phyloP scores from a whole-genome alignment of 495 filamentous ascomycete species.

The Penicillium ochrochloron region DNA sequence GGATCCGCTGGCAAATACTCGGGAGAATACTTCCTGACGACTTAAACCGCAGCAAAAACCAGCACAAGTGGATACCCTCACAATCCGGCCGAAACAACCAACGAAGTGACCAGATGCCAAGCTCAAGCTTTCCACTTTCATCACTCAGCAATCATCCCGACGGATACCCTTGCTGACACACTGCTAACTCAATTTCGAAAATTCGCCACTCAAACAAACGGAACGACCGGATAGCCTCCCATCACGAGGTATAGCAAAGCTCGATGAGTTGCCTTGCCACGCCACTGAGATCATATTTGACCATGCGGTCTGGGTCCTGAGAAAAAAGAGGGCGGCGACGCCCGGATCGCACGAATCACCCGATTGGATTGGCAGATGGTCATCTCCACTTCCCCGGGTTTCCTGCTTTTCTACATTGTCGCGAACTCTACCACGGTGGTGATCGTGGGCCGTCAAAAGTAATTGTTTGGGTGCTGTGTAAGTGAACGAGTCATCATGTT shows the following conservation, averaged over 20 bases:
- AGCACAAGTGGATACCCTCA: not conserved
- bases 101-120: conserved; percentile 3
- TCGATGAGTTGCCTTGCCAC: conserved; percentile 17
- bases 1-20: not conserved
- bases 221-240: not conserved
- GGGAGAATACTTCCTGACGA: not conserved
- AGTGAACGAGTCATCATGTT: conserved; percentile 36
- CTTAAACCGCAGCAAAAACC: not conserved
- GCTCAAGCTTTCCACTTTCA: conserved; percentile 25
- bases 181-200: no score
- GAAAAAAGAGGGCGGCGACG: conserved; percentile 5
- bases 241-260: conserved; percentile 23
- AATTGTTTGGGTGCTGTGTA: not conserved
- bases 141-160: conserved; percentile 6
- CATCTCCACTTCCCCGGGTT: conserved; percentile 31
- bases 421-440: conserved; percentile 8
- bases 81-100: conserved; percentile 1
- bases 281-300: conserved; percentile 22
- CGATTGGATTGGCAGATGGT: conserved; percentile 8
- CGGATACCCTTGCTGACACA: not conserved
- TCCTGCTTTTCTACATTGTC: conserved; percentile 14
- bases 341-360: conserved; percentile 11
- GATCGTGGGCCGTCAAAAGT: conserved; percentile 3
- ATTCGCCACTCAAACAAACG: conserved; percentile 15
- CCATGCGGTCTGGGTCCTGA: conserved; percentile 22